These are phyloP conservation scores for Cladorrhinum sp. DNA, from an alignment of 2,329 filamentous ascomycete species.

Conservation along the genomic window DNA sequence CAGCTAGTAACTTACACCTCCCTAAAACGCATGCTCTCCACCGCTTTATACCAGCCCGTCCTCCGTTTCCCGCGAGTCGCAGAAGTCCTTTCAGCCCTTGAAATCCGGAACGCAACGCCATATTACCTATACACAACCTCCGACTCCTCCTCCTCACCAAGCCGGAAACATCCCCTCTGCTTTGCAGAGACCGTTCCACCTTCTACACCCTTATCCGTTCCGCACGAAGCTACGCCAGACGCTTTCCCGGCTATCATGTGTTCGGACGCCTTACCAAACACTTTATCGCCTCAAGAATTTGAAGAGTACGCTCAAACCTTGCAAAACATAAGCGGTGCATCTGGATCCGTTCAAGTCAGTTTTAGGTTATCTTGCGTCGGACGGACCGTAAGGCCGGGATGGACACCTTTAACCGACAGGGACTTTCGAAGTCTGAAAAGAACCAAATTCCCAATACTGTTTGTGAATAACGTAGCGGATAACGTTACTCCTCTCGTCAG, in stretches of 20 bases:
- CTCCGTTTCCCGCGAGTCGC: slow-evolving; percentile 42
- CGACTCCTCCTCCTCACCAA: slow-evolving; percentile 10
- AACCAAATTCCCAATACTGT: slow-evolving; percentile 43
- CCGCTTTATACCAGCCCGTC: slow-evolving; percentile 45
- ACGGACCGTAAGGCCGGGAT: slow-evolving; percentile 38
- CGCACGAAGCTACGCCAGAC: slow-evolving; percentile 37
- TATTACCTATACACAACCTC: slow-evolving; percentile 37
- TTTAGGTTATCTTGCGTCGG: slow-evolving; percentile 41
- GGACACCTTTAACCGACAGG: too few species aligned
- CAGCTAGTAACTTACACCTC: slow-evolving; percentile 50
- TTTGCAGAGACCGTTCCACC: slow-evolving; percentile 32
- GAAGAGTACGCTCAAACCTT: slow-evolving; percentile 34
- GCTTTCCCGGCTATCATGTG: slow-evolving; percentile 47
- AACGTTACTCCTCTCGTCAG: slow-evolving; percentile 46
- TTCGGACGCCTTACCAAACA: slow-evolving; percentile 36
- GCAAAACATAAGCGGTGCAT: slow-evolving; percentile 37
- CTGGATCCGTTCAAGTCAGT: slow-evolving; percentile 43
- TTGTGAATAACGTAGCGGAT: slow-evolving; percentile 42
- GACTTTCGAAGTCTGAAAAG: slow-evolving; percentile 36
- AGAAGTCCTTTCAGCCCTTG: slow-evolving; percentile 41
- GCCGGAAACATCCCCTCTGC: slow-evolving; percentile 26
- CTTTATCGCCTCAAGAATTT: slow-evolving; percentile 35
- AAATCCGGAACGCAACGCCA: slow-evolving; percentile 42
- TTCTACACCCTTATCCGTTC: slow-evolving; percentile 30
- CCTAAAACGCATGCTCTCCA: slow-evolving; percentile 42